phyloP scores from a whole-genome alignment of 1,284 basidiomycete genomes.

The Boletus sp. region DNA sequence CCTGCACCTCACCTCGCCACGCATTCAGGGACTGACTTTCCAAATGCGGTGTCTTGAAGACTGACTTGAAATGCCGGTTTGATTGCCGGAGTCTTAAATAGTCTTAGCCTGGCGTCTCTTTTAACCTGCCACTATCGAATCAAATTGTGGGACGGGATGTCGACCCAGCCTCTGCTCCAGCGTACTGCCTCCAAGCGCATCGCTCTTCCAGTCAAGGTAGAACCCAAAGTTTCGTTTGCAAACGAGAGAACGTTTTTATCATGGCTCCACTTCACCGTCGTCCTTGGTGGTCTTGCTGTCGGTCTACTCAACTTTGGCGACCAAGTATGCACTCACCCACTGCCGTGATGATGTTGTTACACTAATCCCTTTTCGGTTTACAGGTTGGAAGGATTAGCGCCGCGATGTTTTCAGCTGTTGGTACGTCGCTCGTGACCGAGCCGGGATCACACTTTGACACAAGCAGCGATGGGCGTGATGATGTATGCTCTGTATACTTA shows the following conservation, averaged over 20 bases:
- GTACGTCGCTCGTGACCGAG: slow-evolving; percentile 43
- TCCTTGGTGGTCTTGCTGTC: slow-evolving; percentile 90
- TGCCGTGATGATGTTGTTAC: not conserved
- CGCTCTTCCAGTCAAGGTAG: slow-evolving; percentile 89
- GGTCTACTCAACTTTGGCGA: slow-evolving; percentile 97
- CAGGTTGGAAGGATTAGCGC: slow-evolving; percentile 90
- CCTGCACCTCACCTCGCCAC: not conserved
- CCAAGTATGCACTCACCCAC: slow-evolving; percentile 50
- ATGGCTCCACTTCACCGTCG: slow-evolving; percentile 95
- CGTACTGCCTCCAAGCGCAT: slow-evolving; percentile 94
- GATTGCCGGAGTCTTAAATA: slow-evolving; percentile 5
- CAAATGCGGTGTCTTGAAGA: slow-evolving; percentile 2
- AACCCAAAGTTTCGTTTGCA: slow-evolving; percentile 93
- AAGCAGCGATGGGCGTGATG: slow-evolving; percentile 92
- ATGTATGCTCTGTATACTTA: slow-evolving; percentile 92
- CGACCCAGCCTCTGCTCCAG: slow-evolving; percentile 96
- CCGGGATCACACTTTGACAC: slow-evolving; percentile 9
- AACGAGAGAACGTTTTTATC: slow-evolving; percentile 94
- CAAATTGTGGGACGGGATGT: slow-evolving; percentile 47
- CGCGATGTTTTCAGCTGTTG: slow-evolving; percentile 88
- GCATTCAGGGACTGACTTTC: slow-evolving; percentile 22
- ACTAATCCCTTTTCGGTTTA: slow-evolving; percentile 2
- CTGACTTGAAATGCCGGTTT: slow-evolving; percentile 18
- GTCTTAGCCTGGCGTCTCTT: slow-evolving; percentile 7
- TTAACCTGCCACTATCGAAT: slow-evolving; percentile 9